These are phyloP conservation scores for Aplosporella prunicola DNA, from an alignment of 2,329 filamentous ascomycete species.

Conservation along the genomic window DNA sequence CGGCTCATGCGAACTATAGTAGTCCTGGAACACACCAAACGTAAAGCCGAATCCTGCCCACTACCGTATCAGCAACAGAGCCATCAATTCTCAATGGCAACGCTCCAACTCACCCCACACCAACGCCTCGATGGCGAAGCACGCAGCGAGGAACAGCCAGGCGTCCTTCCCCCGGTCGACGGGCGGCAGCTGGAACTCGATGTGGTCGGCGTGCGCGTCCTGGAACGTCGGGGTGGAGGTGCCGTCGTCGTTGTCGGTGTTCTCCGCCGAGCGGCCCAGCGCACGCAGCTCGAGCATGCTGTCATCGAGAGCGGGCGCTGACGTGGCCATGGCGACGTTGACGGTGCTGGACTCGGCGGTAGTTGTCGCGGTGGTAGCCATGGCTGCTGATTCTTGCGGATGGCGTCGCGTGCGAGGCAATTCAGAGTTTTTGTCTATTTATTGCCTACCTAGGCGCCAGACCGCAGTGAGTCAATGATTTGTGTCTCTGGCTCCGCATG, in stretches of 20 bases:
- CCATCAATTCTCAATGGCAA: conserved; percentile 7
- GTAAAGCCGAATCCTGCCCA: conserved; percentile 55
- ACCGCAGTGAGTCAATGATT: no score
- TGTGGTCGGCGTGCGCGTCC: neutral
- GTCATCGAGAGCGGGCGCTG: no score
- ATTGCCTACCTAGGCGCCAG: no score
- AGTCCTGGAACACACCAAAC: conserved; percentile 62
- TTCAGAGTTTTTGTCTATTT: no score
- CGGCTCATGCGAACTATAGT: conserved; percentile 52
- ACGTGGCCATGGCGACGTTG: neutral
- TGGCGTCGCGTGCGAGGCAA: no score
- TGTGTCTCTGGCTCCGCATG: no score
- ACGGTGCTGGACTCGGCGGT: neutral
- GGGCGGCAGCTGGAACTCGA: conserved; percentile 27
- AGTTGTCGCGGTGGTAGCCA: neutral
- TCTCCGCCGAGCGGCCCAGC: no score
- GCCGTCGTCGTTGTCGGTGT: neutral
- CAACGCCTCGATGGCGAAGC: conserved; percentile 45
- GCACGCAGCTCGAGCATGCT: neutral
- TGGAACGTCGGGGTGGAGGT: neutral
- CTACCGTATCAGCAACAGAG: neutral
- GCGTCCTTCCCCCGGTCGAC: conserved; percentile 43
- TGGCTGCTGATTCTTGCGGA: no score
- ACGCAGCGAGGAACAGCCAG: conserved; percentile 42
- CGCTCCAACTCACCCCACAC: conserved; percentile 42